Base-by-base conservation (phyloP, 2,329 filamentous ascomycete species). In the Colletotrichum limetticola region DNA sequence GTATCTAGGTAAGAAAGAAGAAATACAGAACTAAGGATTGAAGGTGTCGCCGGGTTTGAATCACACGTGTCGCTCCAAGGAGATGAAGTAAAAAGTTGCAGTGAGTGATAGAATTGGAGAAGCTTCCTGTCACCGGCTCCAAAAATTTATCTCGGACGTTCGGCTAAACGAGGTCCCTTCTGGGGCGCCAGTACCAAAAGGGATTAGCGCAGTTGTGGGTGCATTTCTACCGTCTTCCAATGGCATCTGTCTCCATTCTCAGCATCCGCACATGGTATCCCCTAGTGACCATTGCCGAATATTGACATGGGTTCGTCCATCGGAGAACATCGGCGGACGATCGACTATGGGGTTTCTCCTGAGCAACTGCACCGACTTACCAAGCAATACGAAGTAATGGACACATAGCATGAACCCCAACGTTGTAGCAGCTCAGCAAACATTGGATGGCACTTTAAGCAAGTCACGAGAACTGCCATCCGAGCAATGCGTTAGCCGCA, bases 61-160 rank as follows among this genome's bases (percentile, higher is more conserved):
- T 74, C 75, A 77, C 75, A 78, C 72, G 77, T 64, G 66, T 72
- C 69, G 72, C 71, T 77, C 77, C 71, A 75, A 75, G 76, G 75
- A 69, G 74, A 74, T 73, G 72, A 75, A 76, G 74, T 77, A 77
- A 79, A 77, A 76, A 76, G 75, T 66, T 63, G 62, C 22, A 60
- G 56, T 74, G 71, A 71, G 57, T 65, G 70, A 65, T 74, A 30
- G 63, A 65, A 62, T 62, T 72, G 68, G 68, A 68, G 69, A 75
- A 66, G 64, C 68, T 72, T 65, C 58, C 66, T n/a, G 56, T 28
- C 65, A 61, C 57, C 55, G 60, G 65, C 78, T 79, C 79, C 79
- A 83, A 85, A 82, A 85, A 84, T 82, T 84, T 82, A 82, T 81
- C 77, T 79, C 80, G 78, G 81, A 79, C 78, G 72, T 72, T 83